Base-by-base conservation (phyloP, 2,329 filamentous ascomycete genomes). In the Colletotrichum horii region DNA sequence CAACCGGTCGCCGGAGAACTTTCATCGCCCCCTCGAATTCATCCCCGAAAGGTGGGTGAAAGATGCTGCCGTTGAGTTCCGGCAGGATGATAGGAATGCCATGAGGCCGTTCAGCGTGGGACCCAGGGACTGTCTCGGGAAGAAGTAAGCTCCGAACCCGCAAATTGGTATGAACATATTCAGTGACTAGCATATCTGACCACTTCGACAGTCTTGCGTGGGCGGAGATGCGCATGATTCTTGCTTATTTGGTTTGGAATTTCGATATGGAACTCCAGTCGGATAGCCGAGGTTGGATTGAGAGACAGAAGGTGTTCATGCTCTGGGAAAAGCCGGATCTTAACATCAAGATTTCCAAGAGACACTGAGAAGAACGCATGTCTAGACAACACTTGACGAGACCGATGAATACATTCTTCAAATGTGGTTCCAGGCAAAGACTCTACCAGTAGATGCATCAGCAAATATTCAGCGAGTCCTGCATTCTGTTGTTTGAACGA, bases 91-190 rank as follows among this genome's bases (percentile, higher is more conserved):
- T 14, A 52, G 3, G n/a, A 52, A 52, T 1, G n/a, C 11, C 0
- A 52, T 22, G 43, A 52, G n/a, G 8, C 43, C 43, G 0, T 52
- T 52, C 43, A 52, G n/a, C 6, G 43, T 52, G 4, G 43, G 43
- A 52, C n/a, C 12, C 2, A 52, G 43, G 43, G n/a, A 52, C 0
- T 52, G 43, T 0, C 0, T 52, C 0, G 43, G 43, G 11, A 52
- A 52, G 11, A 52, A 52, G 43, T 52, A 22, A 52, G 43, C 11
- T 48, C 0, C 19, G 6, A 48, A 22, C 11, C 43, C 19, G 12
- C 43, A 48, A 48, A 48, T 8, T n/a, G 4, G 38, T 19, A 2
- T 48, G n/a, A 48, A 12, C 19, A 4, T 19, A 22, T 22, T 48
- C 43, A 4, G n/a, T 22, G 43, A 3, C 43, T 22, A 6, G 19